Evolutionary conservation across 1,139 yeast genomes (phyloP), one percentile per base, ranked within the genome.

Genomic region (Yamadazyma atlantica): DNA sequence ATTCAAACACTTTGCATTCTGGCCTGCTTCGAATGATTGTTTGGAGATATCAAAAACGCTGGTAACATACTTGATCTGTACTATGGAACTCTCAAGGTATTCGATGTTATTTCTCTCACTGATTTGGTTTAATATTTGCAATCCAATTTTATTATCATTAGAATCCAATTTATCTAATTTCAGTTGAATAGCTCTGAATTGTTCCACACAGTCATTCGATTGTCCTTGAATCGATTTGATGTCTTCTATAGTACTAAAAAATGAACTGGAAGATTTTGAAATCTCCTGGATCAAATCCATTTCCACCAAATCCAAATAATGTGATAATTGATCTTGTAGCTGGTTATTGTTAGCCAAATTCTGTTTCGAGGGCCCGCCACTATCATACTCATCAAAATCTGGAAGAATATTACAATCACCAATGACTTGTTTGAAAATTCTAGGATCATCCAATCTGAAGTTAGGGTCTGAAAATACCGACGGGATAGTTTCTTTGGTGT

Each of bases 401-500:
- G 64, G 55, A 4, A 69, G 45, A 18, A 78, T 63, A 11, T 69
- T 64, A 3, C 76, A 58, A 35, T 74, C 71, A 38, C 79, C 86
- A 25, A 85, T 73, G 2, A 90, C 95, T 41, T 77, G 69, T 43
- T 80, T 80, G 60, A 92, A 92, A 1, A 83, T 73, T 41, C 96
- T 70, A 3, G 97, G 97, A 55, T 94, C 89, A 54, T 92, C 97
- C 29, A 92, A 69, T 46, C 88, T 73, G 60, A 92, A 92, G 36
- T 82, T 75, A 4, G 75, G 67, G 28, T 75, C 78, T 43, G 83
- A 79, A 52, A 78, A 94, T 2, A 87, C 78, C 4, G 64, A 60
- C 0, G 98, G 97, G 3, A 92, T 77, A 2, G 69, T 52, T 35
- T 53, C 44, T 15, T 50, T 51, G 8, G 53, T 6, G 4, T 19